Base-by-base conservation (phyloP, 164 flowering plant species). In the Warburgia ugandensis region DNA sequence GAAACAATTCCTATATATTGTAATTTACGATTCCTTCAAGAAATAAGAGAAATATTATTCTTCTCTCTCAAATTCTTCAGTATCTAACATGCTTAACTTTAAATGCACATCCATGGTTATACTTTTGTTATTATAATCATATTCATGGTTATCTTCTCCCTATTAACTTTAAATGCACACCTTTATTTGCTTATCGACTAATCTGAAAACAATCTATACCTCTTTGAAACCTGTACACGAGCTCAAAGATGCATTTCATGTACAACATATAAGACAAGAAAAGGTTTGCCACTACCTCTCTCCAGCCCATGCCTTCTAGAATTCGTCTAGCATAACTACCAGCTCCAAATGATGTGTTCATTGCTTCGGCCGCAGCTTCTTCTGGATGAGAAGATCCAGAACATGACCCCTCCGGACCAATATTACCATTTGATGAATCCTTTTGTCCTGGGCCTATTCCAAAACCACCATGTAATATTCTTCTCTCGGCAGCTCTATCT, bases 401-500 rank as follows among this genome's bases (percentile, higher is more conserved):
- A 44, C 77, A 56, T 29, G 68, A 55, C 12, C 45, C 42, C 35
- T 43, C 60, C 38, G 17, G 59, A 50, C 35, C 69, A 25, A 9
- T 21, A 14, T 32, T 25, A 53, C 29, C 62, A 36, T 27, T 23
- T 1, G 19, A 49, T 16, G 49, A 44, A 20, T 58, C 77, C 70
- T 94, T 86, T 52, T 89, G 94, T 28, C 97, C 99, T 6, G 92
- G 97, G 33, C 92, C 99, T 30, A 78, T 59, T 35, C 97, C 95
- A 75, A 74, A 80, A 38, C 88, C 86, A 21, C 90, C 90, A 61
- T 94, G 95, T 73, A 89, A 61, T 17, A 61, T 73, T 73, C 96
- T 78, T 73, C 99, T 84, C 67, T 89, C 99, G 14, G 94, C 95
- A 68, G 99, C 96, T 65, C 96, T 74, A 50, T 94, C 96, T 52